Conservation (phyloP, 306 rosid genomes). For the Malus asiatica region DNA sequence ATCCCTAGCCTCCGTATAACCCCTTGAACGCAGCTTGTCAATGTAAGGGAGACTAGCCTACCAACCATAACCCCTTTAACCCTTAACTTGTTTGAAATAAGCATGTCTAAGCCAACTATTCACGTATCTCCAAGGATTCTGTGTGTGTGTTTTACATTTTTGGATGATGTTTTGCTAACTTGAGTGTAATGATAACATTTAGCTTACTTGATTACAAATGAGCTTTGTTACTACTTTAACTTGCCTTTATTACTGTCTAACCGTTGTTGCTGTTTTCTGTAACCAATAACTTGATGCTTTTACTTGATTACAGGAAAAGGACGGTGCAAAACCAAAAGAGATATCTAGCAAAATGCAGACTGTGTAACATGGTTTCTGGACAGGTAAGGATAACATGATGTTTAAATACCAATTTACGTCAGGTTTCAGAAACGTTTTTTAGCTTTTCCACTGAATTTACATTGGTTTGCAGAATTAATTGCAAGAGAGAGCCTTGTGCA, state of each 20-base stretch:
- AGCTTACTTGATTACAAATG: neutral
- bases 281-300: neutral
- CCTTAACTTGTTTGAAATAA: neutral
- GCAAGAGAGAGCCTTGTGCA: slow-evolving; percentile 32
- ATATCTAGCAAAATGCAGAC: slow-evolving; percentile 71
- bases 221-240: no score
- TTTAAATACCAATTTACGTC: slow-evolving; percentile 1
- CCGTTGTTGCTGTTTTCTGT: neutral
- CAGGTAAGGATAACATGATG: slow-evolving; percentile 19
- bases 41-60: neutral
- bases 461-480: slow-evolving; percentile 37
- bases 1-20: neutral
- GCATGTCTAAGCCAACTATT: neutral
- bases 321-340: slow-evolving; percentile 57
- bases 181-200: neutral
- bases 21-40: neutral
- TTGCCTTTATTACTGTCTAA: neutral
- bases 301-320: slow-evolving; percentile 56
- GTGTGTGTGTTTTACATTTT: neutral
- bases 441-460: slow-evolving; percentile 3
- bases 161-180: neutral
- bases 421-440: neutral
- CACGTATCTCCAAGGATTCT: neutral
- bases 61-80: neutral
- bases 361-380: slow-evolving; percentile 37